Evolutionary conservation across 73 alveolate species (phyloP), one percentile per base, ranked within the genome.

Genomic region (Breviolum minutum): DNA sequence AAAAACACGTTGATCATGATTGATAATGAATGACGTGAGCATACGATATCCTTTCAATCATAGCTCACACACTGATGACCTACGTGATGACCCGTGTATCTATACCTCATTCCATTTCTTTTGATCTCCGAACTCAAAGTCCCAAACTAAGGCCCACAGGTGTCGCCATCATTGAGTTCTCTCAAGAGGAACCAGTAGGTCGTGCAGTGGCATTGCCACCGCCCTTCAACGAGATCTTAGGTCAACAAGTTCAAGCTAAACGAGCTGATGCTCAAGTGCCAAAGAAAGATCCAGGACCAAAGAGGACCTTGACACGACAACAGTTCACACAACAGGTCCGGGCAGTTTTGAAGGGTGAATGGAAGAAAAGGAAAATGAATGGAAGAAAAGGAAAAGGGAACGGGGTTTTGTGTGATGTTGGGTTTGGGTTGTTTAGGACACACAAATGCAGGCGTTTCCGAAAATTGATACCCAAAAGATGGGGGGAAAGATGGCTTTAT

Each of bases 261-360:
- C 87, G 87, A 22, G 87, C 87, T 22, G 95, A 88, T 76, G 84
- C 84, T 7, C 97, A 92, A 40, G 66, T 92, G 63, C 97, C 97
- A 48, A 92, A 92, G 97, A 92, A 92, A 89, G 97, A 85, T 27
- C 94, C 94, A 16, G 97, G 97, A 30, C 97, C 97, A 54, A 92
- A 92, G 89, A 40, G 97, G 66, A 92, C 97, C 40, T 66, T 92
- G 66, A 92, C 97, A 16, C 76, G 97, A 26, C 97, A 92, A 80
- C 97, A 92, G 97, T 66, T 66, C 81, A 87, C 95, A 3, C 81
- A 87, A 24, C 95, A 87, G 83, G 95, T 69, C 27, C 13, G 40
- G 26, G 12, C 29, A 30, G 19, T 71, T 71, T 16, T 71, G 32
- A 12, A 71, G 29, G 40, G 19, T 12, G 32, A 66, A 66, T 66